These are phyloP conservation scores for Kuraishia hungarica DNA, from an alignment of 805 yeast species.

Conservation along the genomic window DNA sequence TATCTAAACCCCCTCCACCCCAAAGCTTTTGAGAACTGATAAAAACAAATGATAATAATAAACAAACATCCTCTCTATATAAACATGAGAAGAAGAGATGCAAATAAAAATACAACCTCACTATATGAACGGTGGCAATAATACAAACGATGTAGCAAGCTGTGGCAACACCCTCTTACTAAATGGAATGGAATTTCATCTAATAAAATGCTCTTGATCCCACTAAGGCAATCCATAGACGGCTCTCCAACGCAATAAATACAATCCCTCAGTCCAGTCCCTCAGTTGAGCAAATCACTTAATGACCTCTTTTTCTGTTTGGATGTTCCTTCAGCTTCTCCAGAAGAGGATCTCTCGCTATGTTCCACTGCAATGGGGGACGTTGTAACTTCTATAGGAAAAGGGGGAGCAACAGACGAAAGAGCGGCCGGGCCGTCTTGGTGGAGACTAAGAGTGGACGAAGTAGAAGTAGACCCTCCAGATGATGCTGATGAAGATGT, in stretches of 20 bases:
- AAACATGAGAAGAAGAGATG: too few species aligned
- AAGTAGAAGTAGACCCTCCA: background rate
- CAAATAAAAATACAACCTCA: too few species aligned
- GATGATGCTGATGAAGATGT: background rate
- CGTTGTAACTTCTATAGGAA: background rate
- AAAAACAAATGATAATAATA: background rate
- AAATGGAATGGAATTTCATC: background rate
- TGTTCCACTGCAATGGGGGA: background rate
- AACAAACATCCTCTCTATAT: too few species aligned
- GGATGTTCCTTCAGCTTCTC: background rate
- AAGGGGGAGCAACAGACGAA: background rate
- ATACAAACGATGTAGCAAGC: too few species aligned
- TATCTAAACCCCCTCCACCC: too few species aligned
- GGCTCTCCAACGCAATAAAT: background rate
- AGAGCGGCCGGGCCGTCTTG: too few species aligned
- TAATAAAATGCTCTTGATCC: too few species aligned
- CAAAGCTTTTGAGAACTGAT: background rate
- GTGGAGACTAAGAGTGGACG: background rate
- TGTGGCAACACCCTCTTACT: too few species aligned
- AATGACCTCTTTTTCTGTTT: slow-evolving; percentile 1
- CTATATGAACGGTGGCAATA: too few species aligned
- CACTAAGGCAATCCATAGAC: too few species aligned
- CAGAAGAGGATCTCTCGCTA: background rate
- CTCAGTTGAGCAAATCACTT: background rate
- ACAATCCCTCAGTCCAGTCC: too few species aligned